Evolutionary conservation across 441 rosid species (phyloP).

Genomic region (Jatropha multifida): DNA sequence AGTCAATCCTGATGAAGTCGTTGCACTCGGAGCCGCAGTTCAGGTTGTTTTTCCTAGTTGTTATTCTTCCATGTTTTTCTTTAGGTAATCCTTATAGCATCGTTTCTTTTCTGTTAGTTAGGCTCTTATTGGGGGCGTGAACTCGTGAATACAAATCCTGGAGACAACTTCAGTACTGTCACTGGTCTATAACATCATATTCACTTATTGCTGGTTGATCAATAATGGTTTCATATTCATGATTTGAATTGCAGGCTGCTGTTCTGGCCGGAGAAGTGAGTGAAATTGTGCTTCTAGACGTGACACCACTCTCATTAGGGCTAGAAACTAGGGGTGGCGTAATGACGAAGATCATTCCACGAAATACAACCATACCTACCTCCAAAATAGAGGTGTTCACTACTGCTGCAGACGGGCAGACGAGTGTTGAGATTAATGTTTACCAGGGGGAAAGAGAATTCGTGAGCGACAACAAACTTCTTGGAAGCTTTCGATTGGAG

Average conservation of each 20-base stretch:
- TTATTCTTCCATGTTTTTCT: background rate
- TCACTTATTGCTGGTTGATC: too few species aligned
- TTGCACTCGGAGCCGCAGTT: conserved; percentile 94
- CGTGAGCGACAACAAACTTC: conserved; percentile 86
- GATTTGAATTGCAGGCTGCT: conserved; percentile 57
- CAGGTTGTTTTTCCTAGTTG: conserved; percentile 46
- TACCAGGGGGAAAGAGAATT: conserved; percentile 96
- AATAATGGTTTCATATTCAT: background rate
- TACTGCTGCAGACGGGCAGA: conserved; percentile 95
- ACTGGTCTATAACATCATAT: too few species aligned
- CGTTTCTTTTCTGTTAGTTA: background rate
- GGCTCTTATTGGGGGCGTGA: too few species aligned
- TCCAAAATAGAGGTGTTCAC: conserved; percentile 95
- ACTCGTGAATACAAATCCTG: too few species aligned
- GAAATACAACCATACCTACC: conserved; percentile 88
- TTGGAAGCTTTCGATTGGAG: conserved; percentile 89
- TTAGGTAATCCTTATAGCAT: too few species aligned
- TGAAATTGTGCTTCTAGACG: conserved; percentile 86
- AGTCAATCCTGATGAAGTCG: conserved; percentile 93
- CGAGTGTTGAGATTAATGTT: conserved; percentile 92
- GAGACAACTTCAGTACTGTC: too few species aligned
- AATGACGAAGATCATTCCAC: conserved; percentile 86
- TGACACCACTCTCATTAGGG: conserved; percentile 82
- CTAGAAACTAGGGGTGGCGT: conserved; percentile 92
- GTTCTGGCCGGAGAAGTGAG: conserved; percentile 93